These are phyloP conservation scores for Picochlorum costavermella DNA, from an alignment of 139 green algal species.

Conservation along the genomic window DNA sequence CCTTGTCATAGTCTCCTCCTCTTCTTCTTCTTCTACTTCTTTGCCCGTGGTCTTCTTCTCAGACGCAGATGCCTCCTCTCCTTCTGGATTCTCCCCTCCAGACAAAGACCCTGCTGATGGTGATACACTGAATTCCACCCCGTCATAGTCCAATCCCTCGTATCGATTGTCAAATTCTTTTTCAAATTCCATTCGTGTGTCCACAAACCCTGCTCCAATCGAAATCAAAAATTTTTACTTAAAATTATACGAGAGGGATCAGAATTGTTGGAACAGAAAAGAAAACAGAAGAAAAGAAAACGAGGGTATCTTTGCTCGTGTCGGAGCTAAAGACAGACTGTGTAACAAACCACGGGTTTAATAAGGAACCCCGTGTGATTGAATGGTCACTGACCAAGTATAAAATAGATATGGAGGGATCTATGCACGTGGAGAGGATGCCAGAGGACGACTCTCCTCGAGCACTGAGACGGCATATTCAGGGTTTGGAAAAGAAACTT, in stretches of 20 bases:
- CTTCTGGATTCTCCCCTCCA: not conserved
- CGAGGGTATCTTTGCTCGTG: too few species aligned
- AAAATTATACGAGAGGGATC: not conserved
- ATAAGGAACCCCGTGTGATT: too few species aligned
- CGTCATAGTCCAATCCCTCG: slow-evolving; percentile 11
- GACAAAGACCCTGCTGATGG: not conserved
- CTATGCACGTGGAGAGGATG: not conserved
- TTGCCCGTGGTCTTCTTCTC: too few species aligned
- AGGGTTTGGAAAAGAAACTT: slow-evolving; percentile 2
- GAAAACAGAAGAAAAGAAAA: too few species aligned
- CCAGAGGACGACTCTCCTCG: not conserved
- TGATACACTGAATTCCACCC: not conserved
- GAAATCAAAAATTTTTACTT: not conserved
- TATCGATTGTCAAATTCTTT: slow-evolving; percentile 10
- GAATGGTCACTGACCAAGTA: too few species aligned
- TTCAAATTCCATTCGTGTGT: slow-evolving; percentile 4
- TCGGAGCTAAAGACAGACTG: too few species aligned
- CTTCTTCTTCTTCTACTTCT: too few species aligned
- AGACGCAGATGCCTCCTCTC: not conserved
- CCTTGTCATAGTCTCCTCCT: too few species aligned
- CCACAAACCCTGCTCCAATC: not conserved
- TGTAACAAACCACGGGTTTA: too few species aligned
- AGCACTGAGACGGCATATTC: slow-evolving; percentile 11
- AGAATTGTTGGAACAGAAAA: not conserved
- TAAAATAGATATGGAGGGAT: too few species aligned